These are phyloP conservation scores for Phytopythium litorale DNA, from an alignment of 352 stramenopile species.

Conservation along the genomic window DNA sequence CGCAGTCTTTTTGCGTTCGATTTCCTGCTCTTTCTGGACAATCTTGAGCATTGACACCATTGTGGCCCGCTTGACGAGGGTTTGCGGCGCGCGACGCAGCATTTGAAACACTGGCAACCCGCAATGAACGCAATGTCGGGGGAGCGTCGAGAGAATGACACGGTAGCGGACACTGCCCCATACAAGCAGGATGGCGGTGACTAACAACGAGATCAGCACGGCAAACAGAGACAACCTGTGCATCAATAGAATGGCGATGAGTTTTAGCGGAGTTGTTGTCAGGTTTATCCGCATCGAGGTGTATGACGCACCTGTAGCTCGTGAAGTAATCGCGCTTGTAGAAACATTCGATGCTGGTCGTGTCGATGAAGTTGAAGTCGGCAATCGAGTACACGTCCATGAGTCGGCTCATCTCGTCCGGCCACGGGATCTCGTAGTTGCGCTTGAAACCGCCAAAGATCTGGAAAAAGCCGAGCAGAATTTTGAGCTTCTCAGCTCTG, in stretches of 20 bases:
- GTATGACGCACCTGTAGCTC: slow-evolving; percentile 37
- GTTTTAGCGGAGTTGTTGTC: no score
- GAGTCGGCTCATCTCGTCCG: slow-evolving; percentile 44
- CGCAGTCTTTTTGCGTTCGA: slow-evolving; percentile 10
- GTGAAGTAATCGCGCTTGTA: slow-evolving; percentile 60
- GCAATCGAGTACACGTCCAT: slow-evolving; percentile 68
- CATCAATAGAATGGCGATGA: background rate
- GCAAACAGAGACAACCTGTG: slow-evolving; percentile 17
- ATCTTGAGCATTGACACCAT: slow-evolving; percentile 43
- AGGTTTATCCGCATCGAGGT: no score
- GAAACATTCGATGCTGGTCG: slow-evolving; percentile 62
- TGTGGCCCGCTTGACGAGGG: slow-evolving; percentile 25
- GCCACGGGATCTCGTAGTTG: slow-evolving; percentile 71
- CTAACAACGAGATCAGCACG: slow-evolving; percentile 33
- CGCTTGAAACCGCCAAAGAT: slow-evolving; percentile 72
- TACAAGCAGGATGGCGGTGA: slow-evolving; percentile 29
- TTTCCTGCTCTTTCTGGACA: slow-evolving; percentile 21
- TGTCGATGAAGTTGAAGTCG: slow-evolving; percentile 68
- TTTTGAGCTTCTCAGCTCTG: slow-evolving; percentile 75
- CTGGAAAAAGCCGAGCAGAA: slow-evolving; percentile 74
- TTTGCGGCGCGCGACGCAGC: slow-evolving; percentile 21
- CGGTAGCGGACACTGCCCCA: slow-evolving; percentile 60
- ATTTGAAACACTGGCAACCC: slow-evolving; percentile 57
- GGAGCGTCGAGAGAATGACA: slow-evolving; percentile 45
- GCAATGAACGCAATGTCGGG: slow-evolving; percentile 55